Evolutionary conservation across 2,329 filamentous ascomycete genomes (phyloP).

Genomic region (Phialophora expanda): DNA sequence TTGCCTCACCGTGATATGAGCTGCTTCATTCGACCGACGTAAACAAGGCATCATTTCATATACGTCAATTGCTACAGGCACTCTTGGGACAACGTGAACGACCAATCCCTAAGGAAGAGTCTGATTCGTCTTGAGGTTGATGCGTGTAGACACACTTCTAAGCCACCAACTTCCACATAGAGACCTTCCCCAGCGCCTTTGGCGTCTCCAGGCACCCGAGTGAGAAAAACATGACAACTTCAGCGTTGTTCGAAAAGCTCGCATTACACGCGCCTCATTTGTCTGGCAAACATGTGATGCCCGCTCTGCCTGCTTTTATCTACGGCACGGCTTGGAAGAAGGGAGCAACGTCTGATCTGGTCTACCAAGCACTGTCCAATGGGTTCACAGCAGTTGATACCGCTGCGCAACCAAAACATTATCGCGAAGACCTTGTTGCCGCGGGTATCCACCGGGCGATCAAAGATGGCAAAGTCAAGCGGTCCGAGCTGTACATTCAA

Average conservation of each 20-base stretch:
- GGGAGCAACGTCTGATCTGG: constrained; percentile 67
- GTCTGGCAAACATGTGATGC: constrained; percentile 35
- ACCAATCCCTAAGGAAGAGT: neutral
- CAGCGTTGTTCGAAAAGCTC: constrained; percentile 34
- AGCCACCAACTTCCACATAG: neutral
- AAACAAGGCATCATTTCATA: constrained; percentile 7
- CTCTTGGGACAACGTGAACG: neutral
- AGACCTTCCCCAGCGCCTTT: neutral
- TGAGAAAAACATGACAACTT: constrained; percentile 30
- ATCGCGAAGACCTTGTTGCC: constrained; percentile 73
- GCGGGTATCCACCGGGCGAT: constrained; percentile 69
- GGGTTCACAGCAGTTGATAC: constrained; percentile 77
- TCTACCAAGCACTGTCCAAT: constrained; percentile 68
- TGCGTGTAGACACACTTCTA: neutral
- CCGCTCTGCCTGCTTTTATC: constrained; percentile 54
- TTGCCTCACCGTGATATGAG: constrained; percentile 16
- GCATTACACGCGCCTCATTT: constrained; percentile 32
- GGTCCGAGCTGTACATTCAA: constrained; percentile 72
- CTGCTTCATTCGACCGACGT: constrained; percentile 12
- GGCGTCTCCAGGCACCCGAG: neutral
- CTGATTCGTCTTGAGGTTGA: neutral
- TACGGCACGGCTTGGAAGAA: constrained; percentile 92
- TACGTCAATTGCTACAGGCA: neutral
- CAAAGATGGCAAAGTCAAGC: constrained; percentile 61
- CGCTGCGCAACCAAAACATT: constrained; percentile 78